These are phyloP conservation scores for Aspergillus eucalypticola DNA, from an alignment of 2,329 filamentous ascomycete genomes.

Conservation along the genomic window DNA sequence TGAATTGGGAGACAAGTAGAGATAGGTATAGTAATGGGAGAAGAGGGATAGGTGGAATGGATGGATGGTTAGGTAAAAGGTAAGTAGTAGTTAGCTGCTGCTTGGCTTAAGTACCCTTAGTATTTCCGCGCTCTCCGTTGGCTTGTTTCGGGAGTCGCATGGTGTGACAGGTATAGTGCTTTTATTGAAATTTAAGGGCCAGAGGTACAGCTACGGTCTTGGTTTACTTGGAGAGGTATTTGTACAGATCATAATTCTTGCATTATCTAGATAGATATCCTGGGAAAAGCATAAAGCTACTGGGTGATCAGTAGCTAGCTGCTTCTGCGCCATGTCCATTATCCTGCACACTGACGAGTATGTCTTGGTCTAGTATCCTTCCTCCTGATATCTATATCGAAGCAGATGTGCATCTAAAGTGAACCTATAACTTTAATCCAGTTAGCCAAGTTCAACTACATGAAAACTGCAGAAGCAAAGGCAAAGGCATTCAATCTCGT, in stretches of 20 bases:
- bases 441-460: background rate
- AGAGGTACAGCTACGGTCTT: background rate
- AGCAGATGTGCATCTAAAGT: background rate
- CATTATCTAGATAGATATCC: background rate
- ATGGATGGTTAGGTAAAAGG: background rate
- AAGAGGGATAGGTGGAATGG: background rate
- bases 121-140: conserved; percentile 4
- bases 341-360: no score
- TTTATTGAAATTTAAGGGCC: background rate
- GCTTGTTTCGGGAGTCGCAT: conserved; percentile 1
- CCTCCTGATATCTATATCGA: background rate
- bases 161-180: conserved; percentile 1
- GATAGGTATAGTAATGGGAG: background rate
- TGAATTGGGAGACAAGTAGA: background rate
- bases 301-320: background rate
- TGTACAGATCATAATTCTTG: background rate
- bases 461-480: background rate
- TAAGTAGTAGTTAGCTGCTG: no score
- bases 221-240: background rate
- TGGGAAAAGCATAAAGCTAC: background rate
- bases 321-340: background rate
- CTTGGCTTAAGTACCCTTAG: background rate
- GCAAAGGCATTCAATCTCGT: conserved; percentile 10
- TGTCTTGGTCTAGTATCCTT: background rate
- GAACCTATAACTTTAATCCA: background rate